Evolutionary conservation across 257 asterid genomes (phyloP).

Genomic region (Solanum appendiculatum): DNA sequence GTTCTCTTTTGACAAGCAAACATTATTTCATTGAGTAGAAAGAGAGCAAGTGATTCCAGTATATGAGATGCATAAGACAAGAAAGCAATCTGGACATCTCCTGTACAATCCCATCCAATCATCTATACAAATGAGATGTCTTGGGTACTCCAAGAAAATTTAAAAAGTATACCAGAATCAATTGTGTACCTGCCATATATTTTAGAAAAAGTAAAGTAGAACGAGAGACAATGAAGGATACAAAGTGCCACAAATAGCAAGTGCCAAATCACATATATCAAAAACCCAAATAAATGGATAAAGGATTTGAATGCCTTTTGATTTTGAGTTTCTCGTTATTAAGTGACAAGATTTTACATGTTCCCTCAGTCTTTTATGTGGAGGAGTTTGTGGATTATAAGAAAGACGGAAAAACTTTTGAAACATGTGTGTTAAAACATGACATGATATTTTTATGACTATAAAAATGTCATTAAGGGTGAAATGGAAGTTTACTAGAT

Average conservation of each 20-base stretch:
- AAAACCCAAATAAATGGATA: not conserved
- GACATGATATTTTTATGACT: too few relatives aligned
- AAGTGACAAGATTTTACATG: not conserved
- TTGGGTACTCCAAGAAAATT: not conserved
- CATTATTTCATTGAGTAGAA: not conserved
- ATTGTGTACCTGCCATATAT: not conserved
- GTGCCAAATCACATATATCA: not conserved
- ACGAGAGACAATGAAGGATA: not conserved
- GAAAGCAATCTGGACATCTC: not conserved
- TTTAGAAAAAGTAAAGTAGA: not conserved
- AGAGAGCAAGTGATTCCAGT: not conserved
- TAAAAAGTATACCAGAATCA: not conserved
- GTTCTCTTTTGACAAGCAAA: not conserved
- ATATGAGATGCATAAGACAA: not conserved
- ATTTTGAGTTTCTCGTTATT: not conserved
- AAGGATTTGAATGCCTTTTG: not conserved
- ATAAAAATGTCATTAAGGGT: not conserved
- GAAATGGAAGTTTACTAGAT: not conserved
- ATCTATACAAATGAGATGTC: not conserved
- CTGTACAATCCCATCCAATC: not conserved
- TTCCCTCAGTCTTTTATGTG: not conserved
- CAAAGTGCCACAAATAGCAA: not conserved
- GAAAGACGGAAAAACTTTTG: not conserved
- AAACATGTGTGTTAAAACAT: not conserved
- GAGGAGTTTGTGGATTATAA: not conserved